A percentile compares a stretch with the other conserved stretches of the same genome.
Conservation (phyloP, 1,139 yeast species). For the Taphrina pruni region DNA sequence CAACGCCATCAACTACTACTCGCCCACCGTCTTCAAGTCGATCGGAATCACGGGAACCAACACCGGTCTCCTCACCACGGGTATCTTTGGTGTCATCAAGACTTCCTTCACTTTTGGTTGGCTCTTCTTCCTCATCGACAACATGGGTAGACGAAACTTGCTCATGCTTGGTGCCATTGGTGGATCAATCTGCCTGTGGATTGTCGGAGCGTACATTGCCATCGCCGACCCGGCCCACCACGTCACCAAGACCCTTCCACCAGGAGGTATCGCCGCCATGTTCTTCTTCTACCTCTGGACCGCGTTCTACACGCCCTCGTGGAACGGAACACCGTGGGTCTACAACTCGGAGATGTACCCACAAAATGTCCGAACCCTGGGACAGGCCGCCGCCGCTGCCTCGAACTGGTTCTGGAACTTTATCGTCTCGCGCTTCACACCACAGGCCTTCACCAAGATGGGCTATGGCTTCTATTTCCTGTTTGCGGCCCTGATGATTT, state of each 20-base stretch:
- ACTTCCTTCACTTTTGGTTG: slow-evolving; percentile 57
- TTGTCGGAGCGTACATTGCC: slow-evolving; percentile 59
- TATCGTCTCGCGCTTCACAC: slow-evolving; percentile 44
- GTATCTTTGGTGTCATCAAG: slow-evolving; percentile 63
- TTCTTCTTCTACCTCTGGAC: slow-evolving; percentile 45
- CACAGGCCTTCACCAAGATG: slow-evolving; percentile 44
- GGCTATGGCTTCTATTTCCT: slow-evolving; percentile 45
- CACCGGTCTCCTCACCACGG: slow-evolving; percentile 63
- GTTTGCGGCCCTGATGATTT: slow-evolving; percentile 43
- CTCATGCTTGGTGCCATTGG: slow-evolving; percentile 55
- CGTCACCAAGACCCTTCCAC: slow-evolving; percentile 38
- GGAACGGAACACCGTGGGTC: slow-evolving; percentile 45
- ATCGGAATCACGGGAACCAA: slow-evolving; percentile 51
- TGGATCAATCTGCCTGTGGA: slow-evolving; percentile 60
- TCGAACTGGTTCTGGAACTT: slow-evolving; percentile 44
- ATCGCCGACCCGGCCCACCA: slow-evolving; percentile 53
- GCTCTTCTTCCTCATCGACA: slow-evolving; percentile 59
- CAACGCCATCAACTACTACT: slow-evolving; percentile 49
- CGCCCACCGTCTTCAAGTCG: slow-evolving; percentile 47
- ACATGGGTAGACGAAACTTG: slow-evolving; percentile 59
- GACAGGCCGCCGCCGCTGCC: slow-evolving; percentile 43
- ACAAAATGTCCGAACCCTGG: slow-evolving; percentile 43
- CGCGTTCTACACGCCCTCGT: slow-evolving; percentile 39
- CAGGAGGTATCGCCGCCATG: slow-evolving; percentile 43
- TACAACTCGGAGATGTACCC: slow-evolving; percentile 45